Conservation (phyloP, 768 basidiomycete species). For the Leccinellum luteum region DNA sequence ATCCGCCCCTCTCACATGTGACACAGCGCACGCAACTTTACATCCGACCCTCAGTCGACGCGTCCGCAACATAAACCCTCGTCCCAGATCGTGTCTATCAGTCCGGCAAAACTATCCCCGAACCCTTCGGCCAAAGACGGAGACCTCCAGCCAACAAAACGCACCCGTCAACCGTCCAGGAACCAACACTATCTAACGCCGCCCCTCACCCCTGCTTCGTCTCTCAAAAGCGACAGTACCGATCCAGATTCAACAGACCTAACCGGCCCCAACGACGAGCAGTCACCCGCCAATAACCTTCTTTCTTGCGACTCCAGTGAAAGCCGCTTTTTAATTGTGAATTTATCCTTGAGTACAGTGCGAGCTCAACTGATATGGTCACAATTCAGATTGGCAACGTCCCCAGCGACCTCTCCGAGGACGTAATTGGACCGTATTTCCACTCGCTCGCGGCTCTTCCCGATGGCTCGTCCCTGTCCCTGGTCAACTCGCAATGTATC, state of each 20-base stretch:
- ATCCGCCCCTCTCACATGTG: constrained; percentile 11
- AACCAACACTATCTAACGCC: constrained; percentile 53
- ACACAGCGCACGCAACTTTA: constrained; percentile 23
- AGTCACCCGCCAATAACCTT: constrained; percentile 14
- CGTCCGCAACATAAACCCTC: constrained; percentile 23
- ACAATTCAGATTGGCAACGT: constrained; percentile 40
- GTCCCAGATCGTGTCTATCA: constrained; percentile 15
- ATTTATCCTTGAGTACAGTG: not conserved
- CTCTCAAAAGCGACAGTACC: constrained; percentile 39
- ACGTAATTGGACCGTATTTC: constrained; percentile 31
- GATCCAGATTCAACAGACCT: constrained; percentile 33
- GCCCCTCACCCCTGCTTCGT: constrained; percentile 68
- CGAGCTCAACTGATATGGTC: constrained; percentile 13
- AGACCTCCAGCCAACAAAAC: constrained; percentile 19
- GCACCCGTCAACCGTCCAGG: constrained; percentile 21
- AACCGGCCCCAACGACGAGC: constrained; percentile 21
- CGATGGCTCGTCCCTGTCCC: constrained; percentile 9
- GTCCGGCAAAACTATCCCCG: constrained; percentile 11
- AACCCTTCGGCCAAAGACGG: constrained; percentile 13
- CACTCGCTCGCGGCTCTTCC: constrained; percentile 22
- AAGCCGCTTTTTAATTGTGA: constrained; percentile 35
- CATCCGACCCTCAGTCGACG: constrained; percentile 30
- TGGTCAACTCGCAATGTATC: constrained; percentile 1
- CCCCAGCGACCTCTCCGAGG: constrained; percentile 31
- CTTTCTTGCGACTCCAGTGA: constrained; percentile 15